Conservation (phyloP, 202 grass and related monocot genomes). For the Setaria italica region DNA sequence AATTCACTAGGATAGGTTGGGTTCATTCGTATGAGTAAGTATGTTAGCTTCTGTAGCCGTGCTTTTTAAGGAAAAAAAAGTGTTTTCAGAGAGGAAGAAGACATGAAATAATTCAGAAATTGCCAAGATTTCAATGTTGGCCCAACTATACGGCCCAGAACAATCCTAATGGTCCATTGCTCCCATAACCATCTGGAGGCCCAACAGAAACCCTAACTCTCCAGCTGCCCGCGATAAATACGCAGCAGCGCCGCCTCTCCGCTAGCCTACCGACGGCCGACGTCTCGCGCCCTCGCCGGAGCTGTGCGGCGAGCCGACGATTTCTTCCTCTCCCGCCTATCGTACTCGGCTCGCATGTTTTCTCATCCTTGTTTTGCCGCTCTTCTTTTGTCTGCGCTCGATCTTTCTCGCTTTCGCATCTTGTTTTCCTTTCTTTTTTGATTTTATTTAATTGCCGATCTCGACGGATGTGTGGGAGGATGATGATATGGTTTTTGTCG, state of each 20-base stretch:
- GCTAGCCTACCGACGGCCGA: too few relatives aligned
- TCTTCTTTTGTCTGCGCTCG: neutral
- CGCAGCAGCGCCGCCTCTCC: neutral
- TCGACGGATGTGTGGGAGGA: neutral
- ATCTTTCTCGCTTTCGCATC: neutral
- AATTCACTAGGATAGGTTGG: neutral
- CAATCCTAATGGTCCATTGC: neutral
- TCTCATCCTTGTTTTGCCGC: neutral
- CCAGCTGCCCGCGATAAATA: constrained; percentile 9
- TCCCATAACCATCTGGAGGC: neutral
- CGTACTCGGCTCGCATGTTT: neutral
- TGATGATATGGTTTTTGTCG: constrained; percentile 67
- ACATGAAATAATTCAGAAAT: neutral
- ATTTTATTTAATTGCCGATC: too few relatives aligned
- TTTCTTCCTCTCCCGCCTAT: neutral
- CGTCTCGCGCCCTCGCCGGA: too few relatives aligned
- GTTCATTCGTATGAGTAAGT: neutral
- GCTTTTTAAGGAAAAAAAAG: neutral
- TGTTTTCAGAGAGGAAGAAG: neutral
- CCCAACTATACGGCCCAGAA: neutral
- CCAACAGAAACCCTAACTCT: constrained; percentile 34
- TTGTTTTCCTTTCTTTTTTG: too few relatives aligned
- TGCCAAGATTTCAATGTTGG: neutral
- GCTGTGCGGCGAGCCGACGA: neutral
- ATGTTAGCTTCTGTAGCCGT: neutral